These are phyloP conservation scores for Verticillium klebahnii DNA, from an alignment of 2,329 filamentous ascomycete species.

Conservation along the genomic window DNA sequence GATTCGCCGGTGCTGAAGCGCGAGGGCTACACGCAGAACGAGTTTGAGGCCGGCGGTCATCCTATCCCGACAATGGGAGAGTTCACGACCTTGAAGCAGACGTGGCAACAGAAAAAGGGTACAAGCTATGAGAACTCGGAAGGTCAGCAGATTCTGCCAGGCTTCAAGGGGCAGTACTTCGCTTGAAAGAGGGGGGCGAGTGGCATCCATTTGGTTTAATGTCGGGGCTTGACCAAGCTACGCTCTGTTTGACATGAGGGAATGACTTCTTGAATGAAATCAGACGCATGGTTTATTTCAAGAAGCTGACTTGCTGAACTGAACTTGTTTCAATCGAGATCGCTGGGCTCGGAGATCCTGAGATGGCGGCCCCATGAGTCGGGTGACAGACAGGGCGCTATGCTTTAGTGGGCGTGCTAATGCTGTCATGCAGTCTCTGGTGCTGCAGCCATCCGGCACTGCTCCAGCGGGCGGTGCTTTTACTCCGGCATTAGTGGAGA, in stretches of 20 bases:
- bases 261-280: neutral
- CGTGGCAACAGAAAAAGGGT: constrained; percentile 27
- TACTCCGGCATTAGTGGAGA: neutral
- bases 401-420: neutral
- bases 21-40: constrained; percentile 25
- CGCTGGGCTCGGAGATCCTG: neutral
- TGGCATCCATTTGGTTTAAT: neutral
- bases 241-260: neutral
- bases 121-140: constrained; percentile 16
- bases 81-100: constrained; percentile 29
- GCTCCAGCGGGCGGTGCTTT: neutral
- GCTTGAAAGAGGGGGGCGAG: neutral
- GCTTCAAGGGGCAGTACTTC: constrained; percentile 20
- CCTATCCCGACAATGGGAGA: constrained; percentile 27
- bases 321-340: neutral
- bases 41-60: constrained; percentile 26
- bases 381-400: neutral
- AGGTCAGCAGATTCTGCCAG: constrained; percentile 26
- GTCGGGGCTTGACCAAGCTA: neutral
- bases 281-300: neutral
- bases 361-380: neutral
- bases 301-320: neutral
- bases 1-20: constrained; percentile 29
- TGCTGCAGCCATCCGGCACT: neutral
- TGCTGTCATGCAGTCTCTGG: neutral